Percentiles rank a stretch among this genome's conserved stretches.
These are phyloP conservation scores for Meredithiella fracta DNA, from an alignment of 2,329 filamentous ascomycete species.

Conservation along the genomic window DNA sequence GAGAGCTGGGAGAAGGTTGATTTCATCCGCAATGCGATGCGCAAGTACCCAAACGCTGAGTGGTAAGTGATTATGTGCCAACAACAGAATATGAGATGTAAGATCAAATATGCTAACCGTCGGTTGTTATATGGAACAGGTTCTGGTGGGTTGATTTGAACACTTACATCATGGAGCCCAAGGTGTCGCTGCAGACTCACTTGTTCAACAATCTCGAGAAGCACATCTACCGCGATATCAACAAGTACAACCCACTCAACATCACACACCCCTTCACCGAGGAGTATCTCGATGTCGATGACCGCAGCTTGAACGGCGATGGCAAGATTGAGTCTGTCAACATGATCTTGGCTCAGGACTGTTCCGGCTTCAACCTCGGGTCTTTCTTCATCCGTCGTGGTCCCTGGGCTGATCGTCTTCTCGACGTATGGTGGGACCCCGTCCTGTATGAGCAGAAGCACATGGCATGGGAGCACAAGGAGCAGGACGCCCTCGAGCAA, in stretches of 20 bases:
- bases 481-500: constrained; percentile 88
- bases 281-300: constrained; percentile 58
- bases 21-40: constrained; percentile 70
- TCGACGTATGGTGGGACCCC: constrained; percentile 98
- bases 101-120: too few species aligned
- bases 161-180: constrained; percentile 95
- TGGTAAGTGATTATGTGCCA: constrained; percentile 48
- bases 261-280: constrained; percentile 68
- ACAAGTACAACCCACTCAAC: constrained; percentile 87
- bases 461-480: constrained; percentile 98
- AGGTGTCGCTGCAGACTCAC: constrained; percentile 74
- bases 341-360: constrained; percentile 81
- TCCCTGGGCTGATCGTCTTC: constrained; percentile 73
- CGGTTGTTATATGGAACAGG: constrained; percentile 37
- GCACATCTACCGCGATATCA: constrained; percentile 85
- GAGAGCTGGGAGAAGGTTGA: constrained; percentile 99
- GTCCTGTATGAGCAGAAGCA: constrained; percentile 96
- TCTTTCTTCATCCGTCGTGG: constrained; percentile 84
- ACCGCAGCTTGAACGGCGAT: constrained; percentile 60
- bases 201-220: constrained; percentile 66
- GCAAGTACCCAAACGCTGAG: constrained; percentile 88
- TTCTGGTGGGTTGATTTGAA: constrained; percentile 99
- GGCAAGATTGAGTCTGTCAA: constrained; percentile 65
- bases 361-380: constrained; percentile 86
- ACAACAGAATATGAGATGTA: too few species aligned